Percentiles rank a stretch among this genome's conserved stretches.
Conservation (phyloP, 371 early-diverging fungal genomes). For the Mortierella sp. region DNA sequence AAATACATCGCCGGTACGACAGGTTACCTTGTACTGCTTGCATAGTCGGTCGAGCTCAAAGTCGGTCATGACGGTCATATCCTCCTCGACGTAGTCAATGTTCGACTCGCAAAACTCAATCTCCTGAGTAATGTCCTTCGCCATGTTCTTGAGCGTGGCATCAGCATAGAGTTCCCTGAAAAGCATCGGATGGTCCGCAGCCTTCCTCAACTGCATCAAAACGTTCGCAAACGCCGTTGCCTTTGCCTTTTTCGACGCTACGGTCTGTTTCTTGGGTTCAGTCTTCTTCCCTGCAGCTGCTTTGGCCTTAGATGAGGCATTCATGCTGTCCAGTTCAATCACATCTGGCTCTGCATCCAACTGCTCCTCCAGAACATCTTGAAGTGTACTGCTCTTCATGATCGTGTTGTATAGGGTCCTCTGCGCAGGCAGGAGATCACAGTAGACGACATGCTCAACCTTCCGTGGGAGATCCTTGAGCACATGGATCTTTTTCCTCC, state of each 20-base stretch:
- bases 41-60: conserved; percentile 87
- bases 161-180: conserved; percentile 77
- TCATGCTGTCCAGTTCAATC: conserved; percentile 41
- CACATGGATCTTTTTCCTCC: conserved; percentile 80
- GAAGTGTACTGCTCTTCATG: conserved; percentile 53
- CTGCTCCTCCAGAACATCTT: conserved; percentile 21
- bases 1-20: no score
- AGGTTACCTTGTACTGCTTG: conserved; percentile 67
- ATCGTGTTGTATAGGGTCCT: conserved; percentile 61
- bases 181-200: conserved; percentile 89
- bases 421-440: conserved; percentile 63
- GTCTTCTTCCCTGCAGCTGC: conserved; percentile 12
- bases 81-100: conserved; percentile 84
- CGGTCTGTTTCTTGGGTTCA: conserved; percentile 23
- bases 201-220: conserved; percentile 89
- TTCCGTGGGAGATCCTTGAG: conserved; percentile 80
- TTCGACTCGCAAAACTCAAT: conserved; percentile 80
- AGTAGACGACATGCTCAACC: conserved; percentile 62
- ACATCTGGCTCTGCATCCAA: background rate
- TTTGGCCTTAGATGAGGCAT: conserved; percentile 27
- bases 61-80: conserved; percentile 89
- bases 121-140: conserved; percentile 75
- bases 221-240: conserved; percentile 67
- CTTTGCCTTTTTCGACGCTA: conserved; percentile 23
- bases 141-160: conserved; percentile 72